A percentile compares a stretch with the other conserved stretches of the same genome.
phyloP scores from a whole-genome alignment of 2,329 filamentous ascomycete genomes.

The Shiraia sp. region DNA sequence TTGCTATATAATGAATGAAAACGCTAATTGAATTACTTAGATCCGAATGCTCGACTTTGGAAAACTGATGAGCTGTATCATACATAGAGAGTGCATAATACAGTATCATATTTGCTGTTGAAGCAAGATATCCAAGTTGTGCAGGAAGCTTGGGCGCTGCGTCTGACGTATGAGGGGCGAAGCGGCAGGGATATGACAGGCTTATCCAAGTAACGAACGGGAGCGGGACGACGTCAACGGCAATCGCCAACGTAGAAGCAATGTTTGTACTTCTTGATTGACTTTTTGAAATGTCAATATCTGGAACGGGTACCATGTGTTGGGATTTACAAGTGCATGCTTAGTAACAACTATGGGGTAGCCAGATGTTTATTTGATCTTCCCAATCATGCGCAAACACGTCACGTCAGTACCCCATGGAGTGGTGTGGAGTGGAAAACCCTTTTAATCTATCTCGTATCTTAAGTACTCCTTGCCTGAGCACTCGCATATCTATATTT shows the following conservation, averaged over 20 bases:
- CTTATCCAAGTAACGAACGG: slow-evolving; percentile 13
- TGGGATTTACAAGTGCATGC: not conserved
- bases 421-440: slow-evolving; percentile 23
- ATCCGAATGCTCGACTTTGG: no score
- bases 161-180: slow-evolving; percentile 43
- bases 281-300: not conserved
- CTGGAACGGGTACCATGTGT: slow-evolving; percentile 1
- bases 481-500: slow-evolving; percentile 34
- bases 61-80: slow-evolving; percentile 1
- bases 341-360: not conserved
- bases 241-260: slow-evolving; percentile 13
- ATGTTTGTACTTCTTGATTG: not conserved
- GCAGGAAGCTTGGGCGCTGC: slow-evolving; percentile 17
- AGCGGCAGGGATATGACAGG: slow-evolving; percentile 21
- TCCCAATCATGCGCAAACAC: slow-evolving; percentile 4
- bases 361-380: not conserved
- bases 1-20: no score
- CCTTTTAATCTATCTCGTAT: slow-evolving; percentile 33
- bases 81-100: not conserved
- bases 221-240: slow-evolving; percentile 23
- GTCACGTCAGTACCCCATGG: not conserved
- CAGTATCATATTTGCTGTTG: slow-evolving; percentile 2
- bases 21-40: no score
- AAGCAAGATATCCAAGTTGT: slow-evolving; percentile 39
- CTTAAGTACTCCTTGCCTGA: slow-evolving; percentile 38